phyloP scores from a whole-genome alignment of 805 yeast species.

The Myxozyma sirexii region DNA sequence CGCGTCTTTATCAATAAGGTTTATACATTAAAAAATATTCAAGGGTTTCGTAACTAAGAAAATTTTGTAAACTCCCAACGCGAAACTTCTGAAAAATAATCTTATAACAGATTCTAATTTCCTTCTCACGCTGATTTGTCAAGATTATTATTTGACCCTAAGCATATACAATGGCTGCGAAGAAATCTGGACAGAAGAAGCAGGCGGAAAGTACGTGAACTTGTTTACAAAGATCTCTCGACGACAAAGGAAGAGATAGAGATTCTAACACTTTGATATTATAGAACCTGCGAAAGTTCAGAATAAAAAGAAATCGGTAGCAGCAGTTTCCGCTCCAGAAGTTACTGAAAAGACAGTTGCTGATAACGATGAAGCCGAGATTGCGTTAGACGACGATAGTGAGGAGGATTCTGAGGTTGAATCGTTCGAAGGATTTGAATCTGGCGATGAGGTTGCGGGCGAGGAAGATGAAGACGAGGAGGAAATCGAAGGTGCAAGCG shows the following conservation, averaged over 20 bases:
- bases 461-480: constrained; percentile 37
- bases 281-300: not conserved
- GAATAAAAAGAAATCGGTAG: not conserved
- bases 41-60: not conserved
- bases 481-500: constrained; percentile 27
- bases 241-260: too few relatives aligned
- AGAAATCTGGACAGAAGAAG: constrained; percentile 12
- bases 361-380: constrained; percentile 1
- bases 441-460: constrained; percentile 37
- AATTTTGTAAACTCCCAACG: constrained; percentile 23
- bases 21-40: not conserved
- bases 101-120: too few relatives aligned
- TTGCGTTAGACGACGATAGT: not conserved
- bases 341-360: not conserved
- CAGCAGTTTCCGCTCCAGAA: not conserved
- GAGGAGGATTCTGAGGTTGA: constrained; percentile 20
- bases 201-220: constrained; percentile 3
- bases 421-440: constrained; percentile 11
- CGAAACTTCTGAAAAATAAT: not conserved
- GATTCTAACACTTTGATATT: not conserved
- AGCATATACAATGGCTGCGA: constrained; percentile 4
- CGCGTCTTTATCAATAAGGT: too few relatives aligned
- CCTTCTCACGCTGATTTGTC: not conserved
- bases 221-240: not conserved
- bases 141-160: not conserved